A percentile compares a stretch with the other conserved stretches of the same genome.
Conservation (phyloP, 108 stramenopile genomes). For the Seminavis robusta region DNA sequence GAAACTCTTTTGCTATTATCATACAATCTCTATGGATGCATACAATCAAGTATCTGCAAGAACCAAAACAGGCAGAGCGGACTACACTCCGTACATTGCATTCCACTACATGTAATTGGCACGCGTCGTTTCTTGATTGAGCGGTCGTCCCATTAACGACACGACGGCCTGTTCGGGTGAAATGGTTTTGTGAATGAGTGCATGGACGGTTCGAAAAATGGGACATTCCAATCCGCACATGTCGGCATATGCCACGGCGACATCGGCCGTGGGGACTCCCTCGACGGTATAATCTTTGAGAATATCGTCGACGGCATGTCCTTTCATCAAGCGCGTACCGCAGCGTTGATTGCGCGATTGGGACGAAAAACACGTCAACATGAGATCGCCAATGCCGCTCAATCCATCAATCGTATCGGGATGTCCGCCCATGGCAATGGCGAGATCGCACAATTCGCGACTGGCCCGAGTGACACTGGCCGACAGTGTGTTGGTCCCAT, state of each 20-base stretch:
- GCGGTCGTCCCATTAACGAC: slow-evolving; percentile 31
- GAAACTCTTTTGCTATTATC: too few species aligned
- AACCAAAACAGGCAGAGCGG: too few species aligned
- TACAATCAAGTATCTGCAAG: too few species aligned
- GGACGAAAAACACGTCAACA: slow-evolving; percentile 79
- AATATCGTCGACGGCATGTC: slow-evolving; percentile 71
- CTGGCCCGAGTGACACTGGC: slow-evolving; percentile 76
- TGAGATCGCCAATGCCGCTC: slow-evolving; percentile 79
- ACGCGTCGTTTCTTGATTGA: not conserved
- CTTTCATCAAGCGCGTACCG: slow-evolving; percentile 70
- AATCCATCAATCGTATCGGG: slow-evolving; percentile 75
- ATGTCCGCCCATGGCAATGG: slow-evolving; percentile 75
- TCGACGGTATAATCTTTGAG: slow-evolving; percentile 54
- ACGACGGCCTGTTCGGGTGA: slow-evolving; percentile 38
- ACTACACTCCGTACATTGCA: too few species aligned
- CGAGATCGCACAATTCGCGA: slow-evolving; percentile 56
- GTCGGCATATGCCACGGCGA: slow-evolving; percentile 64
- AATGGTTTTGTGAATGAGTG: slow-evolving; percentile 44
- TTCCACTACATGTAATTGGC: too few species aligned
- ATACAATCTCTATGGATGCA: too few species aligned
- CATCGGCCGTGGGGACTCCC: slow-evolving; percentile 72
- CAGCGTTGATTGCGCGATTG: slow-evolving; percentile 72
- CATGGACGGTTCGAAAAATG: slow-evolving; percentile 49
- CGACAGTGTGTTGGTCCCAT: slow-evolving; percentile 86
- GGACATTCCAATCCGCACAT: slow-evolving; percentile 69